Percentiles rank a stretch among this genome's conserved stretches.
These are phyloP conservation scores for Phytophthora brassicae DNA, from an alignment of 352 stramenopile genomes.

Conservation along the genomic window DNA sequence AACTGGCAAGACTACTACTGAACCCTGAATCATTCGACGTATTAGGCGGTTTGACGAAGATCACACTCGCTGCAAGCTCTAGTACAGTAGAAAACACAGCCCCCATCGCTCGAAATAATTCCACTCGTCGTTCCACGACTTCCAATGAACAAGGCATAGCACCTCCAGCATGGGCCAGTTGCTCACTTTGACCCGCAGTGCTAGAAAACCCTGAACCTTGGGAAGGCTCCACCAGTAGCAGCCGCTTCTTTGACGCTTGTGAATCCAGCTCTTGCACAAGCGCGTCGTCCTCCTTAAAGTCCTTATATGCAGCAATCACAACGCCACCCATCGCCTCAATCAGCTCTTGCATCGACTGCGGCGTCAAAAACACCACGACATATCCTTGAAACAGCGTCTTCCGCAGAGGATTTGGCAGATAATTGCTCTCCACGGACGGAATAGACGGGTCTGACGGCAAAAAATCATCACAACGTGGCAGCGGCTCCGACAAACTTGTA, in stretches of 20 bases:
- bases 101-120: constrained; percentile 61
- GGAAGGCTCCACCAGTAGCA: constrained; percentile 66
- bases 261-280: constrained; percentile 62
- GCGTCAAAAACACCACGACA: constrained; percentile 71
- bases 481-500: constrained; percentile 67
- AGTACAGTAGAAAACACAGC: constrained; percentile 78
- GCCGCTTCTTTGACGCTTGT: constrained; percentile 42
- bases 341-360: constrained; percentile 78
- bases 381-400: constrained; percentile 77
- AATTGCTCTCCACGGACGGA: constrained; percentile 60
- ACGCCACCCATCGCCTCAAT: constrained; percentile 72
- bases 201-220: constrained; percentile 59
- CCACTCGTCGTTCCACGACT: constrained; percentile 58
- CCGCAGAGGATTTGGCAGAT: constrained; percentile 72
- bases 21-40: constrained; percentile 58
- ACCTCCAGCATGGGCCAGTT: constrained; percentile 12
- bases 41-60: constrained; percentile 75
- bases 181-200: constrained; percentile 53
- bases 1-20: constrained; percentile 61
- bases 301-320: constrained; percentile 64
- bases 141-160: constrained; percentile 14
- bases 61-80: constrained; percentile 79
- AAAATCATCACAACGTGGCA: constrained; percentile 79
- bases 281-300: constrained; percentile 50
- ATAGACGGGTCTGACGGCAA: constrained; percentile 61